Conservation (phyloP, 2,329 filamentous ascomycete species). For the Phoma sp. region DNA sequence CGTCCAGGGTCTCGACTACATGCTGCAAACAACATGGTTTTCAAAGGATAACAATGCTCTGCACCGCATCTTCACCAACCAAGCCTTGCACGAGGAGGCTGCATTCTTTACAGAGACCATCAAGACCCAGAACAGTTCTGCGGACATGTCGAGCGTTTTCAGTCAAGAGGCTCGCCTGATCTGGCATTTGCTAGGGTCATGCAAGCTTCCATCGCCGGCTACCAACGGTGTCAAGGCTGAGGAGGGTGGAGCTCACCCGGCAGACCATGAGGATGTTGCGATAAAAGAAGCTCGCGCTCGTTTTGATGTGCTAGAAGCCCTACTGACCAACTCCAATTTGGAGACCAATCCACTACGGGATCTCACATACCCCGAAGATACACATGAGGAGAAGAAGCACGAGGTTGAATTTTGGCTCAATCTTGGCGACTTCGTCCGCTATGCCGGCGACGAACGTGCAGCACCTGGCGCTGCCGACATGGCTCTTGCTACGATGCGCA, state of each 20-base stretch:
- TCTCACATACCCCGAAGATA: constrained; percentile 57
- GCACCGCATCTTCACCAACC: constrained; percentile 59
- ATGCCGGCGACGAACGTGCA: constrained; percentile 66
- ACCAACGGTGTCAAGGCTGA: constrained; percentile 54
- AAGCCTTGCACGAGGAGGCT: constrained; percentile 45
- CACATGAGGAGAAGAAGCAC: constrained; percentile 45
- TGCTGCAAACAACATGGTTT: constrained; percentile 83
- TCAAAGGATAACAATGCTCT: constrained; percentile 60
- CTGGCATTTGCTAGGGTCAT: constrained; percentile 65
- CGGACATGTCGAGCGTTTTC: constrained; percentile 49
- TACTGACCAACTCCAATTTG: constrained; percentile 76
- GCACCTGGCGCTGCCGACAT: constrained; percentile 69
- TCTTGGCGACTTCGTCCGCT: constrained; percentile 74
- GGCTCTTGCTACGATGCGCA: constrained; percentile 70
- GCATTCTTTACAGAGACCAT: constrained; percentile 45
- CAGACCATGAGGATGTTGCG: constrained; percentile 63
- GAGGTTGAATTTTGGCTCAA: constrained; percentile 85
- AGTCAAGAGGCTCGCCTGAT: constrained; percentile 67
- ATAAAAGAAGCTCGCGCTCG: constrained; percentile 70
- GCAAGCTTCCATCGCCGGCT: constrained; percentile 50
- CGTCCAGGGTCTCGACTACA: constrained; percentile 41
- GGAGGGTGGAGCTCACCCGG: constrained; percentile 35
- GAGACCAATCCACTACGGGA: constrained; percentile 63
- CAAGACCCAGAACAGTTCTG: constrained; percentile 31
- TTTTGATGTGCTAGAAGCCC: constrained; percentile 76